Percentiles rank a stretch among this genome's conserved stretches.
Conservation (phyloP, 192 early-diverging fungal genomes). For the Phycomyces blakesleeanus region DNA sequence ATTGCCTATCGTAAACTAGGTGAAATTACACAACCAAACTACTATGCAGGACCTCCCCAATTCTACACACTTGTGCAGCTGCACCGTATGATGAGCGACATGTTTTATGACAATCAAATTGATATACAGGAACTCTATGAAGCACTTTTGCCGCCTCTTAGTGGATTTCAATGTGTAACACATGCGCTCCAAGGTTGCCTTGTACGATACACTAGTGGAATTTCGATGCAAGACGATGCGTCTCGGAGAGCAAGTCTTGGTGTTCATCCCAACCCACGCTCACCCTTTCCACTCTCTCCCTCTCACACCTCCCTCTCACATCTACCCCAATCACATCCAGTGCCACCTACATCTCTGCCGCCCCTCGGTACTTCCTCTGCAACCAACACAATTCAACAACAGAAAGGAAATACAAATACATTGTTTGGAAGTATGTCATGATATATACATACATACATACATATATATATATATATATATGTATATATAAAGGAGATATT, state of each 20-base stretch:
- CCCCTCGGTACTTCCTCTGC: too few species aligned
- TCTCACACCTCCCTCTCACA: too few species aligned
- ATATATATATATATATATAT: not conserved
- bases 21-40: slow-evolving; percentile 20
- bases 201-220: too few species aligned
- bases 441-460: not conserved
- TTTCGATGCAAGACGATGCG: too few species aligned
- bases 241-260: too few species aligned
- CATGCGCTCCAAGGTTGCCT: slow-evolving; percentile 27
- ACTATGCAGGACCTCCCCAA: not conserved
- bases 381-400: too few species aligned
- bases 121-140: slow-evolving; percentile 33
- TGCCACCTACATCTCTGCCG: too few species aligned
- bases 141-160: slow-evolving; percentile 2
- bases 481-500: not conserved
- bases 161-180: slow-evolving; percentile 29
- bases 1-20: slow-evolving; percentile 22
- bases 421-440: not conserved
- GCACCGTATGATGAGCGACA: slow-evolving; percentile 28
- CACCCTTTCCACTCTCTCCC: too few species aligned
- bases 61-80: slow-evolving; percentile 24
- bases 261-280: too few species aligned
- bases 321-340: too few species aligned
- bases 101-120: slow-evolving; percentile 23
- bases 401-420: too few species aligned